These are phyloP conservation scores for Sporothrix brunneoviolacea DNA, from an alignment of 2,329 filamentous ascomycete species.

Conservation along the genomic window DNA sequence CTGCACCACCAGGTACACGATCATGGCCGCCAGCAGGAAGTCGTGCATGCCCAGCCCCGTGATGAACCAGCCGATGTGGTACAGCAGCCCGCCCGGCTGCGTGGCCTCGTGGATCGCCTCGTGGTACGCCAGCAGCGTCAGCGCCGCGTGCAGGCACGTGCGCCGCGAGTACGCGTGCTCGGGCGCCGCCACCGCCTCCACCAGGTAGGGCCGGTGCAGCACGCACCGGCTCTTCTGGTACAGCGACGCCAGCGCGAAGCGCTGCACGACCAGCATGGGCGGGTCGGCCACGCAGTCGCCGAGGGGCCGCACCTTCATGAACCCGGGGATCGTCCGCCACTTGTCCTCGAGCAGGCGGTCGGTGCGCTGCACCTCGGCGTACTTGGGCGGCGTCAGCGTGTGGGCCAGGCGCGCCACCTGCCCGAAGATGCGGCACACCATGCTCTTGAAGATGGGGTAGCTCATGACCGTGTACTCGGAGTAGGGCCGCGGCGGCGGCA, in stretches of 20 bases:
- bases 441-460: conserved; percentile 47
- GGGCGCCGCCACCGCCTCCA: conserved; percentile 32
- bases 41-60: conserved; percentile 53
- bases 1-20: conserved; percentile 48
- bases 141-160: conserved; percentile 43
- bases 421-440: conserved; percentile 41
- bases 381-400: conserved; percentile 38
- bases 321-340: conserved; percentile 39
- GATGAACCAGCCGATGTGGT: conserved; percentile 49
- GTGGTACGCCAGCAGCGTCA: conserved; percentile 43
- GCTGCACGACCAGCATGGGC: conserved; percentile 42
- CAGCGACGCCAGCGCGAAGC: conserved; percentile 45
- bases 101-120: conserved; percentile 40
- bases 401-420: conserved; percentile 46
- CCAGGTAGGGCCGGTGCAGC: conserved; percentile 47
- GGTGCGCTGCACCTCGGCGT: conserved; percentile 42
- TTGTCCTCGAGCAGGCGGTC: conserved; percentile 39
- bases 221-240: conserved; percentile 51
- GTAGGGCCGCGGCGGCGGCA: conserved; percentile 52
- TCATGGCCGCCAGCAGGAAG: conserved; percentile 55
- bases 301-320: conserved; percentile 43
- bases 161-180: conserved; percentile 48
- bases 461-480: conserved; percentile 53
- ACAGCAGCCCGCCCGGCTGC: conserved; percentile 47
- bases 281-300: conserved; percentile 43